Percentiles rank a stretch among this genome's conserved stretches.
Evolutionary conservation across 106 monocot genomes (phyloP).

Genomic region (Dioscorea alata): DNA sequence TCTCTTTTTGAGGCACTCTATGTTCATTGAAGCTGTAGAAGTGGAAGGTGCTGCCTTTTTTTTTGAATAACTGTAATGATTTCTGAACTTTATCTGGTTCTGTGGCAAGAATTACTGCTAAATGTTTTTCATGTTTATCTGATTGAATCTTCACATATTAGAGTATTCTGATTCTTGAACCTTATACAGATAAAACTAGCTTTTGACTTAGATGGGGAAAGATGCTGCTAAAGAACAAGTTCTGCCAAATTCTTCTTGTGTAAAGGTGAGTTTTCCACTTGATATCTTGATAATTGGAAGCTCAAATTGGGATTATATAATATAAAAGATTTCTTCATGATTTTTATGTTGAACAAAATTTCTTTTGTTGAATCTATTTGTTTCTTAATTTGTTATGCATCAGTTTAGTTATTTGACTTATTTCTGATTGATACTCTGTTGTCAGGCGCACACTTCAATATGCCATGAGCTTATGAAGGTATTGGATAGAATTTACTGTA

Average conservation of each 20-base stretch:
- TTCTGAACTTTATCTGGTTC: too few relatives aligned
- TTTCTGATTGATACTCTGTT: background rate
- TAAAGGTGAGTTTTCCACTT: slow-evolving; percentile 14
- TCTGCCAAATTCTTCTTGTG: slow-evolving; percentile 12
- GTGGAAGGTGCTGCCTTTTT: too few relatives aligned
- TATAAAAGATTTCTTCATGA: background rate
- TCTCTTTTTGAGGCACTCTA: too few relatives aligned
- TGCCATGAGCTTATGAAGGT: slow-evolving; percentile 55
- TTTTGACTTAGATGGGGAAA: slow-evolving; percentile 24
- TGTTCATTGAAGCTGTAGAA: too few relatives aligned
- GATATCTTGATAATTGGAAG: too few relatives aligned
- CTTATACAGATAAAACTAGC: too few relatives aligned
- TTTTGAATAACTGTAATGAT: too few relatives aligned
- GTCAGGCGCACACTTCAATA: slow-evolving; percentile 50
- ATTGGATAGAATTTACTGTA: slow-evolving; percentile 25
- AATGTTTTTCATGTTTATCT: too few relatives aligned
- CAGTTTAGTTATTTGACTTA: background rate
- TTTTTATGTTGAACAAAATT: background rate
- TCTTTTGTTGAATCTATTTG: background rate
- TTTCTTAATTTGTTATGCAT: background rate
- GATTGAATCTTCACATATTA: too few relatives aligned
- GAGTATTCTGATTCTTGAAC: too few relatives aligned
- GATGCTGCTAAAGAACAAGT: slow-evolving; percentile 17
- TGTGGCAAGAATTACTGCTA: too few relatives aligned
- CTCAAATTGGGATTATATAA: too few relatives aligned